A percentile compares a stretch with the other conserved stretches of the same genome.
phyloP scores from a whole-genome alignment of 768 basidiomycete species.

The Asterophora lycoperdoides region DNA sequence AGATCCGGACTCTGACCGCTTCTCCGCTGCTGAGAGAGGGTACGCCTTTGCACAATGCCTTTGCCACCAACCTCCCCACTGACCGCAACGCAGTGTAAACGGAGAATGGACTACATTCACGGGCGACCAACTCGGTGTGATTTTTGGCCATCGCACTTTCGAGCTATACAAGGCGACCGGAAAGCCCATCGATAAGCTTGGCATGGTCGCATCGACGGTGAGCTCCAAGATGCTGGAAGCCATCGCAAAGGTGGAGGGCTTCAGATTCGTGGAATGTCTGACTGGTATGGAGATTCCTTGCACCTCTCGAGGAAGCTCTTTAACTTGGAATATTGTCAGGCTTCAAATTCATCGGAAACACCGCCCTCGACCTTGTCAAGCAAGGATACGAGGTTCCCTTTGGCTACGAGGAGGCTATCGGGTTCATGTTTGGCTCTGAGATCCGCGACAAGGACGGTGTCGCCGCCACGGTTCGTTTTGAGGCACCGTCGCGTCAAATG shows the following conservation, averaged over 20 bases:
- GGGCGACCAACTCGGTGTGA: slow-evolving; percentile 74
- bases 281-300: slow-evolving; percentile 49
- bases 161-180: slow-evolving; percentile 39
- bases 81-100: slow-evolving; percentile 27
- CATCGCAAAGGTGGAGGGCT: slow-evolving; percentile 73
- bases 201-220: slow-evolving; percentile 86
- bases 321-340: slow-evolving; percentile 35
- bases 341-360: slow-evolving; percentile 90
- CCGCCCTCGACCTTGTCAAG: slow-evolving; percentile 57
- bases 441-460: slow-evolving; percentile 89
- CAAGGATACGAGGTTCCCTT: slow-evolving; percentile 73
- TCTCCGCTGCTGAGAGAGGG: slow-evolving; percentile 72
- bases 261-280: slow-evolving; percentile 80
- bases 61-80: slow-evolving; percentile 1
- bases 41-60: slow-evolving; percentile 23
- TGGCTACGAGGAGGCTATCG: slow-evolving; percentile 91
- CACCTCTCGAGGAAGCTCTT: background rate
- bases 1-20: slow-evolving; percentile 86
- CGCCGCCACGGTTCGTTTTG: slow-evolving; percentile 58
- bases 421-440: slow-evolving; percentile 79
- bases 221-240: slow-evolving; percentile 86
- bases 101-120: slow-evolving; percentile 72
- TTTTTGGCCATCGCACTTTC: slow-evolving; percentile 42
- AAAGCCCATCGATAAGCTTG: slow-evolving; percentile 53
- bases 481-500: background rate